Base-by-base conservation (phyloP, 192 early-diverging fungal species). In the Blastocladiella britannica region DNA sequence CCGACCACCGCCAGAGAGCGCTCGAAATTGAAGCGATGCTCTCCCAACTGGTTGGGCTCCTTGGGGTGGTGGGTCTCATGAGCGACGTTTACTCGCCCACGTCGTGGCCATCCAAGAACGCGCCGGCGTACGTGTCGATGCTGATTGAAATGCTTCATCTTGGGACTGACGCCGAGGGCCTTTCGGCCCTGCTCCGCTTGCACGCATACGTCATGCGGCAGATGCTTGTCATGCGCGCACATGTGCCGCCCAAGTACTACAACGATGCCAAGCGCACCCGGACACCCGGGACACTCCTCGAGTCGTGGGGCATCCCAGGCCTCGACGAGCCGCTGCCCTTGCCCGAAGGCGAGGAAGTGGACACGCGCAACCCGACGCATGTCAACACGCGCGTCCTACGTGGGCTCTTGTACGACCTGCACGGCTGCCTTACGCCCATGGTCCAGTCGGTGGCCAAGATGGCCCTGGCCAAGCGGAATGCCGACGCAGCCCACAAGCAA, bases 31-130 rank as follows among this genome's bases (percentile, higher is more conserved):
- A n/a, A n/a, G n/a, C n/a, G n/a, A 12, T 20, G 15, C 4, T 47
- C 15, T 47, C n/a, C n/a, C 15, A 47, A 20, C 37, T 47, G 15
- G 37, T 47, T 20, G 37, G n/a, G 23, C 60, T 89, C 7, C 70
- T 82, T 28, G 77, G 77, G 1, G 67, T 79, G 53, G 67, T 80
- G 47, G 72, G 75, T 22, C 58, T 91, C 26, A 58, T 84, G 12
- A 74, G 82, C 6, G 84, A 88, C 59, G 71, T 86, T 27, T 89
- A 76, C 67, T 81, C 69, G 55, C 71, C 79, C 0, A 74, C 83
- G 23, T 58, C 70, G 6, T 77, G 82, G 2, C 83, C 86, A 60
- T 70, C 71, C 12, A 75, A 77, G 31, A 80, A 73, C 57, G 75
- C 78, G 29, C 60, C 66, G 6, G 70, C 82, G 24, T 64, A 85